These are phyloP conservation scores for Globisporangium irregulare DNA, from an alignment of 352 stramenopile species.

Conservation along the genomic window DNA sequence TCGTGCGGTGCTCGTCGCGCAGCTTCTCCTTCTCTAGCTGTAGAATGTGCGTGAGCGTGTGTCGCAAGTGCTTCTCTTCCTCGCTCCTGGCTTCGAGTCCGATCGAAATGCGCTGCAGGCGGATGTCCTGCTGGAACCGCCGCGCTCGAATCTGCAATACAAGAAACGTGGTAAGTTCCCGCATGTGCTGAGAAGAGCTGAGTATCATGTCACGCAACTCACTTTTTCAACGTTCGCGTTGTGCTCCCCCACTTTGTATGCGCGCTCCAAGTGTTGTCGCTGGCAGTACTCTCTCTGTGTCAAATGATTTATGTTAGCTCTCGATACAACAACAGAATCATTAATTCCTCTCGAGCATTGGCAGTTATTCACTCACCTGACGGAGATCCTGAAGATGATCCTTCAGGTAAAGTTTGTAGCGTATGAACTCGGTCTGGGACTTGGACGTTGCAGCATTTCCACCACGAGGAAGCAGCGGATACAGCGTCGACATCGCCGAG, in stretches of 20 bases:
- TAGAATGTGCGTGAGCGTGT: conserved; percentile 64
- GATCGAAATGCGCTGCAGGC: conserved; percentile 59
- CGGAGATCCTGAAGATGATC: conserved; percentile 63
- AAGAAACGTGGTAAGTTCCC: background rate
- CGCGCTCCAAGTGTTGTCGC: conserved; percentile 55
- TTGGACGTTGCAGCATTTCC: conserved; percentile 25
- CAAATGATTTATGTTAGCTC: background rate
- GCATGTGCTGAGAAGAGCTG: background rate
- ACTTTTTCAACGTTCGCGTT: conserved; percentile 61
- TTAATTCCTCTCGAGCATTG: background rate
- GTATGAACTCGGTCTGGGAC: conserved; percentile 45
- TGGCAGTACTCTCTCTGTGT: conserved; percentile 52
- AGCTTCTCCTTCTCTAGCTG: conserved; percentile 66
- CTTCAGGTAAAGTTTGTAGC: conserved; percentile 72
- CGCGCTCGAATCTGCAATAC: conserved; percentile 46
- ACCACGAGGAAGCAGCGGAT: conserved; percentile 35
- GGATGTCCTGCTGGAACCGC: conserved; percentile 66
- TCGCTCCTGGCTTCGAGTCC: conserved; percentile 57
- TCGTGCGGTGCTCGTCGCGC: conserved; percentile 57
- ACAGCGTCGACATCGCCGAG: conserved; percentile 24
- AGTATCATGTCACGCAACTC: background rate
- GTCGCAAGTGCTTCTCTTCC: conserved; percentile 64
- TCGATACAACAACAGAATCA: too few species aligned
- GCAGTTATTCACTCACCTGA: conserved; percentile 21
- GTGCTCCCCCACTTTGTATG: conserved; percentile 61